A percentile compares a stretch with the other conserved stretches of the same genome.
Conservation (phyloP, 495 filamentous ascomycete genomes). For the Neurospora sp. region DNA sequence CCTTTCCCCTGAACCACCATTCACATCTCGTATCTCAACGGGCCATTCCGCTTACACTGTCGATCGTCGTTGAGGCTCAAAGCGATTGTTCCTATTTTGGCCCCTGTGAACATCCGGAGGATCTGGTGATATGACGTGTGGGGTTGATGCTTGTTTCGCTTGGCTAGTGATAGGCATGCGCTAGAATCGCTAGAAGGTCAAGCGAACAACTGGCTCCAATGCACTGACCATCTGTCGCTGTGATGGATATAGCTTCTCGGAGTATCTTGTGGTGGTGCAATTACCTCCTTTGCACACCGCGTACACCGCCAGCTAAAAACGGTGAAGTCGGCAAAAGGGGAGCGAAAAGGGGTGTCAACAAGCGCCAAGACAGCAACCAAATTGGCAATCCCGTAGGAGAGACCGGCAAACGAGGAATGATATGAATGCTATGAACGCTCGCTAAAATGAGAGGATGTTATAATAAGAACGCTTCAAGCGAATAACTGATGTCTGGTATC, state of each 20-base stretch:
- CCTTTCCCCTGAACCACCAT: neutral
- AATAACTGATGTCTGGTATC: neutral
- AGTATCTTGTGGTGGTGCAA: neutral
- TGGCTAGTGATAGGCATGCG: neutral
- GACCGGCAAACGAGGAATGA: neutral
- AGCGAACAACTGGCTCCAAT: neutral
- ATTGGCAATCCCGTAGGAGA: neutral
- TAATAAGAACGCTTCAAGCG: neutral
- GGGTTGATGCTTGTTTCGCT: neutral
- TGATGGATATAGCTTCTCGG: neutral
- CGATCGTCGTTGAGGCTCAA: neutral
- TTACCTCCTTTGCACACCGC: neutral
- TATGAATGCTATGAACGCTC: neutral
- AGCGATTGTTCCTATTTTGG: neutral
- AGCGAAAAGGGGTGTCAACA: neutral
- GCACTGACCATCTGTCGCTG: neutral
- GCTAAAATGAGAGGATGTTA: neutral
- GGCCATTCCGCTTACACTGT: neutral
- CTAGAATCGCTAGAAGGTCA: neutral
- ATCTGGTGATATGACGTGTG: neutral
- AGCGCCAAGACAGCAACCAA: neutral
- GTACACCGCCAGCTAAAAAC: neutral
- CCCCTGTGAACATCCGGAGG: neutral
- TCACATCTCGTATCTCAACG: neutral
- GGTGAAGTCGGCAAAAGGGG: neutral